These are phyloP conservation scores for Inonotus obliquus DNA, from an alignment of 1,284 basidiomycete genomes.

Conservation along the genomic window DNA sequence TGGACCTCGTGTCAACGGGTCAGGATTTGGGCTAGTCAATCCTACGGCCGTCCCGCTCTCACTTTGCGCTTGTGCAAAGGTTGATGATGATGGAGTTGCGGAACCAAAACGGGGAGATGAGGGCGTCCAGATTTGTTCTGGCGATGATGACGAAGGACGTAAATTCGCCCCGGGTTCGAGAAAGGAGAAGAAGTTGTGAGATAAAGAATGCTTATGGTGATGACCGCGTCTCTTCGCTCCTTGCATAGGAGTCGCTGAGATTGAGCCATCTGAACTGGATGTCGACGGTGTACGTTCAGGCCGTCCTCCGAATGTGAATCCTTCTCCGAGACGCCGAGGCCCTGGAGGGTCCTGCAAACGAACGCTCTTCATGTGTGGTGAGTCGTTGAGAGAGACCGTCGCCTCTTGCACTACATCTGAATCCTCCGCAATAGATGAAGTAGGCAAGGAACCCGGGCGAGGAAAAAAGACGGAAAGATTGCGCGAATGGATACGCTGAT, in stretches of 20 bases:
- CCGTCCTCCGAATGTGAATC: slow-evolving; percentile 61
- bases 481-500: slow-evolving; percentile 79
- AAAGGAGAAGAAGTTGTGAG: slow-evolving; percentile 91
- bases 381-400: slow-evolving; percentile 40
- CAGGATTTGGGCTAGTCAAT: slow-evolving; percentile 7
- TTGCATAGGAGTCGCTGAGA: slow-evolving; percentile 25
- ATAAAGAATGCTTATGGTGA: slow-evolving; percentile 91
- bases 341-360: slow-evolving; percentile 35
- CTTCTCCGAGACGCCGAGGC: slow-evolving; percentile 42
- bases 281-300: slow-evolving; percentile 29
- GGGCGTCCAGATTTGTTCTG: slow-evolving; percentile 26
- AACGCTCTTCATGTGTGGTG: slow-evolving; percentile 23
- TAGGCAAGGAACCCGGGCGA: slow-evolving; percentile 61
- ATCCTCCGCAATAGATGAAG: slow-evolving; percentile 63
- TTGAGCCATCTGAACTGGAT: slow-evolving; percentile 23
- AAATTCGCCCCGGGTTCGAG: slow-evolving; percentile 52
- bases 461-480: slow-evolving; percentile 92
- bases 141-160: slow-evolving; percentile 17
- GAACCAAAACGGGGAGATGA: slow-evolving; percentile 22
- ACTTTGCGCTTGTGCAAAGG: slow-evolving; percentile 5
- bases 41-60: slow-evolving; percentile 13
- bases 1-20: slow-evolving; percentile 1
- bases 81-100: background rate
- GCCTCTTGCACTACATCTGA: slow-evolving; percentile 45
- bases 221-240: slow-evolving; percentile 64